Evolutionary conservation across 768 basidiomycete genomes (phyloP).

Genomic region (Mycena sanguinolenta): DNA sequence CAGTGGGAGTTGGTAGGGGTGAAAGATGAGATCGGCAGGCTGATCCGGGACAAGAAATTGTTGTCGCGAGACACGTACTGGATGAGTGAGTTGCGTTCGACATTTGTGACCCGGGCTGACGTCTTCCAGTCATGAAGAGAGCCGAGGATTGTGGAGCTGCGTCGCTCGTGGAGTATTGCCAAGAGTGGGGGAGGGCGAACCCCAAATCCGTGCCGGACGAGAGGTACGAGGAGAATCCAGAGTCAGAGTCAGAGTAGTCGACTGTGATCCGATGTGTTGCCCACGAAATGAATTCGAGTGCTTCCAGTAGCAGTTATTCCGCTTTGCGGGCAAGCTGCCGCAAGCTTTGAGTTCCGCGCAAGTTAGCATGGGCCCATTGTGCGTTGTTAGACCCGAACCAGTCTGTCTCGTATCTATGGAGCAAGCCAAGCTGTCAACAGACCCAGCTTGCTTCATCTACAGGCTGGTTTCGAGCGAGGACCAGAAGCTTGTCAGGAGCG

Average conservation of each 20-base stretch:
- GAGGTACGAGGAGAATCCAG: not conserved
- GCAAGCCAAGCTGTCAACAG: no score
- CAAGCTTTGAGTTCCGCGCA: no score
- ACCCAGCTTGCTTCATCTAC: no score
- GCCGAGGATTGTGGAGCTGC: slow-evolving; percentile 24
- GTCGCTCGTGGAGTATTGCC: slow-evolving; percentile 32
- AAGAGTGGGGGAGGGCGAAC: slow-evolving; percentile 30
- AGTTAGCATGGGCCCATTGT: no score
- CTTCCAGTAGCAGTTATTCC: no score
- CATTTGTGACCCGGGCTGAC: not conserved
- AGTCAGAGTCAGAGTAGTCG: not conserved
- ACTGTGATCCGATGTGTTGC: no score
- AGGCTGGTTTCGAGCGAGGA: no score
- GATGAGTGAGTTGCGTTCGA: slow-evolving; percentile 25
- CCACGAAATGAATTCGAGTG: no score
- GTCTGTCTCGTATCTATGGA: no score
- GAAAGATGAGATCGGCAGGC: slow-evolving; percentile 37
- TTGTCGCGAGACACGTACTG: slow-evolving; percentile 35
- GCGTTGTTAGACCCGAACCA: no score
- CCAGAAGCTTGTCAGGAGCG: no score
- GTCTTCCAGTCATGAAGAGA: slow-evolving; percentile 11
- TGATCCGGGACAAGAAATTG: slow-evolving; percentile 30
- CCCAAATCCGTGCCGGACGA: slow-evolving; percentile 9
- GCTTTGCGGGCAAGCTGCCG: no score
- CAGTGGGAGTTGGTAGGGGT: slow-evolving; percentile 35